A percentile compares a stretch with the other conserved stretches of the same genome.
Conservation (phyloP, 2,329 filamentous ascomycete genomes). For the Polytolypa hystricis region DNA sequence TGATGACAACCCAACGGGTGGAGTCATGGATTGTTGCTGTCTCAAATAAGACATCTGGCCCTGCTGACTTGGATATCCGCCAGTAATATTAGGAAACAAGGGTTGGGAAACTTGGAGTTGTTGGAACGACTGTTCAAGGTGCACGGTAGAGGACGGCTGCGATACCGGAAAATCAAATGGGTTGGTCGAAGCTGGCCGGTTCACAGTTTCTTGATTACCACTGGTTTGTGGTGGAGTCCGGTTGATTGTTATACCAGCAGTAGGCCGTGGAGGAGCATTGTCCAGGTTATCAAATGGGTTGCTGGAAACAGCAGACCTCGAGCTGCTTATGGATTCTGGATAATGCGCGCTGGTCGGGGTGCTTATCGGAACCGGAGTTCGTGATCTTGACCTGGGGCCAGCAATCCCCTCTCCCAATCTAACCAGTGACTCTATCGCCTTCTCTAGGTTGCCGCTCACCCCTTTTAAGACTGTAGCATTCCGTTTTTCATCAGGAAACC, state of each 20-base stretch:
- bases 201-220: conserved; percentile 18
- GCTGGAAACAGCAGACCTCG: conserved; percentile 33
- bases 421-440: conserved; percentile 72
- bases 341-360: conserved; percentile 14
- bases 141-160: conserved; percentile 21
- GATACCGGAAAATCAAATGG: conserved; percentile 49
- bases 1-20: conserved; percentile 26
- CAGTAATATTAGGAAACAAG: conserved; percentile 66
- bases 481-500: conserved; percentile 71
- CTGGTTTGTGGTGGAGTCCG: conserved; percentile 20
- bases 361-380: conserved; percentile 39
- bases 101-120: conserved; percentile 60
- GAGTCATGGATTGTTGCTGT: conserved; percentile 34
- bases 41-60: conserved; percentile 27
- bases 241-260: conserved; percentile 13
- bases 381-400: conserved; percentile 41
- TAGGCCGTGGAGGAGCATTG: conserved; percentile 21
- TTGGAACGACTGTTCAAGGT: conserved; percentile 60
- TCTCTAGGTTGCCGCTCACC: conserved; percentile 73
- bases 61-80: conserved; percentile 42
- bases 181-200: conserved; percentile 44
- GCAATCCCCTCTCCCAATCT: conserved; percentile 60
- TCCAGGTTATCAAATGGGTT: conserved; percentile 56
- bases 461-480: conserved; percentile 75
- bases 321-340: conserved; percentile 8